A percentile compares a stretch with the other conserved stretches of the same genome.
Evolutionary conservation across 2,329 filamentous ascomycete species (phyloP).

Genomic region (Sodiomyces alkalinus): DNA sequence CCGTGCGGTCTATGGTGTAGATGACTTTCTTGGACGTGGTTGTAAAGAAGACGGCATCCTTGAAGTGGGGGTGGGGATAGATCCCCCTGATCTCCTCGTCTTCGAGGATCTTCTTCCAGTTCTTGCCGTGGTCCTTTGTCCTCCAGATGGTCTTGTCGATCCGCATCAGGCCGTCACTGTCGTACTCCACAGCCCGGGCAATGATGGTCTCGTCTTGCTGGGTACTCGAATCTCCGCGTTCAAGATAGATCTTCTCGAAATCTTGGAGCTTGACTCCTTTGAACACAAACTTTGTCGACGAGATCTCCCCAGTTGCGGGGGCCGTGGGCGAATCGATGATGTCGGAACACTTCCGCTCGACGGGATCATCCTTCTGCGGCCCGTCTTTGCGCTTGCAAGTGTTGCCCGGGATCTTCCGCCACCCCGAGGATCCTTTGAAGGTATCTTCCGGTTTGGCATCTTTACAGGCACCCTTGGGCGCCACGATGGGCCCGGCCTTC

Average conservation of each 20-base stretch:
- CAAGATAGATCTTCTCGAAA: conserved; percentile 58
- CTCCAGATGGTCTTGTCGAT: conserved; percentile 49
- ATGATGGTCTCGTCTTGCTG: conserved; percentile 60
- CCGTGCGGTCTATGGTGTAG: conserved; percentile 70
- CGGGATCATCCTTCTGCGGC: conserved; percentile 51
- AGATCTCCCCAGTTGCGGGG: conserved; percentile 52
- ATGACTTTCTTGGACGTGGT: conserved; percentile 51
- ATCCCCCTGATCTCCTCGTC: conserved; percentile 56
- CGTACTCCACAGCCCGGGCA: conserved; percentile 27
- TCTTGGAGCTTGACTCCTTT: conserved; percentile 35
- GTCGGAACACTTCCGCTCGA: conserved; percentile 65
- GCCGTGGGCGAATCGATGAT: conserved; percentile 27
- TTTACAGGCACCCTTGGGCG: conserved; percentile 62
- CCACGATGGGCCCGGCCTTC: conserved; percentile 43
- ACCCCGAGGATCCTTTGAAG: conserved; percentile 79
- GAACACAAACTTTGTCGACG: conserved; percentile 45
- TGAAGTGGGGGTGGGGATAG: conserved; percentile 64
- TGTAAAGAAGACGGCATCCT: conserved; percentile 76
- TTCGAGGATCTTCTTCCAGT: conserved; percentile 57
- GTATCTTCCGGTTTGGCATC: conserved; percentile 46
- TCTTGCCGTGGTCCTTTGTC: conserved; percentile 77
- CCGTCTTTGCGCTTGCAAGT: conserved; percentile 48
- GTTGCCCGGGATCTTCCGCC: conserved; percentile 79
- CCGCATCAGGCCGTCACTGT: conserved; percentile 13
- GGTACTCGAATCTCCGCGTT: conserved; percentile 50